Evolutionary conservation across 2,329 filamentous ascomycete species (phyloP), one percentile per base, ranked within the genome.

Genomic region (Xylaria sp.): DNA sequence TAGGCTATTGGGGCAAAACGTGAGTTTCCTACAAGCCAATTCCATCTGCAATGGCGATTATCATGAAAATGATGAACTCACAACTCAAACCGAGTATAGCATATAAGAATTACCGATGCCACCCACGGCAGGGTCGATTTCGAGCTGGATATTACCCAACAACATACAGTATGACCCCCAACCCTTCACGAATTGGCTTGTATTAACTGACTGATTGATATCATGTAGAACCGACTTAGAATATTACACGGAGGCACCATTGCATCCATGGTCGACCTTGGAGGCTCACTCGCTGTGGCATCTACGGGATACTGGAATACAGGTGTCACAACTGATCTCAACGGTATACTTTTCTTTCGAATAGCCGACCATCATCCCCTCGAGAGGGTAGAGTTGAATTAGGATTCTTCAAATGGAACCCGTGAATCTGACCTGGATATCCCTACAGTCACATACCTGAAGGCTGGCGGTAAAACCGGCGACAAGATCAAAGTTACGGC

Each of bases 211-310:
- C 7, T 38, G 14, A 49, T 40, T 53, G 51, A 60, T 50, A 7
- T 12, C 23, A 40, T 8, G 40, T 21, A 93, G 89, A 94, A 94
- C 72, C 88, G 91, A 1, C 80, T 94, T 0, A 84, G 87, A 56
- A 93, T 89, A 37, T 83, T 94, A 28, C 91, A 94, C 70, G 91
- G 91, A 17, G 91, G 91, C 3, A 92, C 91, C 0, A 88, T 94
- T 28, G 91, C 91, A 3, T 91, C 88, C 73, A 88, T 94, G 78
- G 88, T 89, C 28, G 87, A 89, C 64, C 78, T 89, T 0, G 87
- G 87, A 11, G 87, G 87, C 14, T 89, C 87, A 0, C 79, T 89
- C 2, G 87, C 87, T 9, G 86, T 89, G 2, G 87, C 87, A 1
- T 89, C 87, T 1, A 87, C 83, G 65, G 87, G 87, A 0, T 77